Base-by-base conservation (phyloP, 2,329 filamentous ascomycete species). In the Nakataea oryzae region DNA sequence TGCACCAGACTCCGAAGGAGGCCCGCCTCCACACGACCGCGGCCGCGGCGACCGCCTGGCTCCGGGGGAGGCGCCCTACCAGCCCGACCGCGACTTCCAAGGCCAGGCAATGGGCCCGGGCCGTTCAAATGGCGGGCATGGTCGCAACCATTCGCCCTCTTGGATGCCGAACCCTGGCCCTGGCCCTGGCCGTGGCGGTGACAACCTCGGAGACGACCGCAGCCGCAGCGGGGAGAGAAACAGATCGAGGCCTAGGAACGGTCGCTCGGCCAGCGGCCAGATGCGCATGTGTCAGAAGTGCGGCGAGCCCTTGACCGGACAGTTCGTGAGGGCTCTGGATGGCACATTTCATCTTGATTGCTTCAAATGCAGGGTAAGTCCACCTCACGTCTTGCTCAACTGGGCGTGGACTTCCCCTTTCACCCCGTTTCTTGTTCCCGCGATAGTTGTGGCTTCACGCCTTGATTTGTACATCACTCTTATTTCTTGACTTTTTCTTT, bases 261-360 rank as follows among this genome's bases (percentile, higher is more conserved):
- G 81, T 59, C 78, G 84, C 67, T 80, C 80, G 61, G 76, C 79
- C 57, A 87, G 84, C 70, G 83, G 85, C 54, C 81, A 84, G 67
- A 72, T 83, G 64, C 84, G 89, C 67, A 79, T 84, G 54, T 93
- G 90, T 76, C 93, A 91, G 70, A 97, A 96, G 75, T 99, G 95
- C 72, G 86, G 87, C 66, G 89, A 93, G 73, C 82, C 88, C 62
- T 80, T 99, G 73, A 96, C 91, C 1, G 95, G 95, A 56, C 95
- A 99, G 75, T 99, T 97, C 73, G 95, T 99, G 66, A 86, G 95
- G 69, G 95, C 95, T 57, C 78, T 99, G 62, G 91, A 93, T 62
- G 93, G 92, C 63, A 97, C 93, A 61, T 99, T 91, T 74, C 95
- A 99, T 78, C 78, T 99, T 67, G 93, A 99, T 74, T 99, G 95